Evolutionary conservation across 805 yeast genomes (phyloP), one percentile per base, ranked within the genome.

Genomic region (Kluyveromyces nonfermentans): DNA sequence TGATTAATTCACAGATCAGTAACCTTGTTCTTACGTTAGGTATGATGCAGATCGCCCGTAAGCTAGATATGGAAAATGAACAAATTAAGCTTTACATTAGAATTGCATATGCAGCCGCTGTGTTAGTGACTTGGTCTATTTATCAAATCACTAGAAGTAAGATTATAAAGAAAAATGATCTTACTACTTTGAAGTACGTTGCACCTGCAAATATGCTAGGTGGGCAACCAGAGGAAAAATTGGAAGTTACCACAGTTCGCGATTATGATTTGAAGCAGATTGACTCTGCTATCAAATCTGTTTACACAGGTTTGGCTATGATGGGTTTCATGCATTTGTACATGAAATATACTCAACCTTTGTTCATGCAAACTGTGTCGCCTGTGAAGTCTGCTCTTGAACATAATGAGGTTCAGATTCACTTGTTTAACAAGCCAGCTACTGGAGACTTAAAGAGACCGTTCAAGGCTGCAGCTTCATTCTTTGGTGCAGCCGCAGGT

Each of bases 261-360:
- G 96, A 93, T 56, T 93, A 93, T 73, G 98, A 93, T 68, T 76
- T 89, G 64, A 75, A 80, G 62, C 96, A 90, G 71, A 75, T 90
- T 49, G 80, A 85, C 65, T 48, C 77, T 42, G 80, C 87, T 47
- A 75, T 89, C 67, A 87, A 85, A 69, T 78, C 94, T 51, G 77
- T 87, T 53, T 80, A 82, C 74, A 85, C 94, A 50, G 84, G 94
- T 51, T 63, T 89, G 55, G 96, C 95, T 57, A 87, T 93, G 95
- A 89, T 93, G 89, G 95, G 83, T 20, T 85, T 90, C 80, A 89
- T 90, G 97, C 98, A 93, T 69, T 61, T 93, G 50, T 90, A 90
- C 79, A 79, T 93, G 94, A 84, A 87, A 69, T 93, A 87, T 75
- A 88, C 97, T 66, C 88, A 93, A 70, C 98, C 98, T 47, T 77